Percentiles rank a stretch among this genome's conserved stretches.
Conservation (phyloP, 768 basidiomycete species). For the Amanita phalloides region DNA sequence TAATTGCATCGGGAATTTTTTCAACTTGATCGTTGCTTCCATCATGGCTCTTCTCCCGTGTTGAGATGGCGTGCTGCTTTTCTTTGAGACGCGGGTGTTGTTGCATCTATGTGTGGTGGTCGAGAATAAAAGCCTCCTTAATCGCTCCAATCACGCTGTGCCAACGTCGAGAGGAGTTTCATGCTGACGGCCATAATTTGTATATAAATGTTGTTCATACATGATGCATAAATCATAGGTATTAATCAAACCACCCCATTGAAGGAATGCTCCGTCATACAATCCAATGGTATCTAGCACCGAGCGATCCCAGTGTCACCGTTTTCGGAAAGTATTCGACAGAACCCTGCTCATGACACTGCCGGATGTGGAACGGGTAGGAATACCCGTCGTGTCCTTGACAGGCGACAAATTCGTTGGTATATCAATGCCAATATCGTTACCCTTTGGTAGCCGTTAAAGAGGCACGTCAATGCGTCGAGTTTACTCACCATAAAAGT, state of each 20-base stretch:
- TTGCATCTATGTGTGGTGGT: conserved; percentile 34
- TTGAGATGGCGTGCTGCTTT: conserved; percentile 45
- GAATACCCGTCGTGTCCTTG: conserved; percentile 41
- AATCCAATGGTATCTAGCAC: not conserved
- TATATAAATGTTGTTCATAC: not conserved
- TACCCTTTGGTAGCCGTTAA: not conserved
- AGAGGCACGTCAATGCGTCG: not conserved
- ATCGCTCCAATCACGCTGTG: conserved; percentile 70
- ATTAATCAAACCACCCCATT: not conserved
- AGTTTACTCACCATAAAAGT: conserved; percentile 21
- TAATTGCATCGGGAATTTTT: conserved; percentile 7
- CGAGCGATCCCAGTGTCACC: not conserved
- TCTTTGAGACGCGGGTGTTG: conserved; percentile 30
- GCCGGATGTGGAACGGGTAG: conserved; percentile 30
- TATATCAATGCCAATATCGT: conserved; percentile 38
- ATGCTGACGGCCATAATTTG: conserved; percentile 60
- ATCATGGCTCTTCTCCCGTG: conserved; percentile 30
- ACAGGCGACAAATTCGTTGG: conserved; percentile 61
- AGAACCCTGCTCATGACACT: conserved; percentile 13
- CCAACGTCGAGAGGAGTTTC: conserved; percentile 78
- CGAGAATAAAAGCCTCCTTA: conserved; percentile 57
- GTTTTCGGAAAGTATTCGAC: not conserved
- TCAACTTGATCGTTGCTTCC: conserved; percentile 16
- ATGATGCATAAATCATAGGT: not conserved
- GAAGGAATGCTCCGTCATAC: too few relatives aligned